Percentiles rank a stretch among this genome's conserved stretches.
These are phyloP conservation scores for Alternaria sp. DNA, from an alignment of 2,329 filamentous ascomycete species.

Conservation along the genomic window DNA sequence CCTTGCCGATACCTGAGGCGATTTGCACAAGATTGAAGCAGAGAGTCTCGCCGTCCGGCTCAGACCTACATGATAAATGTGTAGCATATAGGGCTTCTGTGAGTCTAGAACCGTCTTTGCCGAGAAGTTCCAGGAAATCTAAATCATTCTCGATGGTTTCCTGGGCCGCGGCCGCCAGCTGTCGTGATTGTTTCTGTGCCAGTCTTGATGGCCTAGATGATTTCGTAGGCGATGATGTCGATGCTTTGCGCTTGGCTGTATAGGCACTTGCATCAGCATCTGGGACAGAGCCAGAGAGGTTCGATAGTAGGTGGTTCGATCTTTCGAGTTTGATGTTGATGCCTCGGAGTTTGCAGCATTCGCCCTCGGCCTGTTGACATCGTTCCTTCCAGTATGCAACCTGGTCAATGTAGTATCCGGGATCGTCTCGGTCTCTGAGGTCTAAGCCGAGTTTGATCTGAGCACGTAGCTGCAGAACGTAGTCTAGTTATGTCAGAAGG, in stretches of 20 bases:
- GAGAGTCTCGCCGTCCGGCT: conserved; percentile 28
- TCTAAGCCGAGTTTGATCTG: conserved; percentile 42
- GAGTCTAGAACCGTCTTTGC: conserved; percentile 25
- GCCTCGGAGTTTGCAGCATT: conserved; percentile 33
- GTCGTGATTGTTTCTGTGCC: conserved; percentile 16
- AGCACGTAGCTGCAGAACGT: conserved; percentile 46
- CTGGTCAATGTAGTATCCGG: conserved; percentile 51
- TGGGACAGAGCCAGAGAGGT: conserved; percentile 3
- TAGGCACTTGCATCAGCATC: conserved; percentile 6
- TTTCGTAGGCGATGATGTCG: conserved; percentile 17
- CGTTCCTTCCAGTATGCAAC: conserved; percentile 52
- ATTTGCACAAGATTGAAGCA: conserved; percentile 39
- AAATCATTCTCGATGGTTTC: conserved; percentile 40
- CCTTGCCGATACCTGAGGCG: conserved; percentile 34
- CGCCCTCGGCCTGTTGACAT: conserved; percentile 34
- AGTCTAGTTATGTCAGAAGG: conserved; percentile 35
- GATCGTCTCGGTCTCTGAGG: conserved; percentile 31
- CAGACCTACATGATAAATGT: conserved; percentile 40
- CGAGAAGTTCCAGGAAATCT: conserved; percentile 39
- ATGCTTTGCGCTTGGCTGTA: conserved; percentile 34
- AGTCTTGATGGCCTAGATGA: conserved; percentile 29
- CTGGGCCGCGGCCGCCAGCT: conserved; percentile 24
- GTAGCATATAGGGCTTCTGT: conserved; percentile 40
- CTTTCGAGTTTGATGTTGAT: conserved; percentile 41
- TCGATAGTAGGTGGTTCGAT: conserved; percentile 34